Conservation (phyloP, 163 green algal species). For the Scenedesmus sp. region DNA sequence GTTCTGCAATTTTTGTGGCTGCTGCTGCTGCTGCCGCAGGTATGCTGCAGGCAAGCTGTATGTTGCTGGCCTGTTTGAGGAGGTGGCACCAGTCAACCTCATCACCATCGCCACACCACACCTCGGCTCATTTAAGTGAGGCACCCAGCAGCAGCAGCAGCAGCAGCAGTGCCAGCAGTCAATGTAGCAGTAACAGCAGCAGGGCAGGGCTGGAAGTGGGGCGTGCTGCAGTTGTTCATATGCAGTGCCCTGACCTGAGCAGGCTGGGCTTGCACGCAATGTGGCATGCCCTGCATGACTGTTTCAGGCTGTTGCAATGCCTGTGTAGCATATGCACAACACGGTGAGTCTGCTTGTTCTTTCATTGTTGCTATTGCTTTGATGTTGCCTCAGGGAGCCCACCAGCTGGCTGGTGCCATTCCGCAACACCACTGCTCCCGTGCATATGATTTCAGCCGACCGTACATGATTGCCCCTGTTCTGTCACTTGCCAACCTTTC, state of each 20-base stretch:
- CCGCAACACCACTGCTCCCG: constrained; percentile 54
- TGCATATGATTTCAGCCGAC: not conserved
- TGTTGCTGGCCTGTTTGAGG: constrained; percentile 23
- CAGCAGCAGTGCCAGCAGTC: not conserved
- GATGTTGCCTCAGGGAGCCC: not conserved
- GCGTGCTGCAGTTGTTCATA: too few relatives aligned
- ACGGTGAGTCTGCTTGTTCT: not conserved
- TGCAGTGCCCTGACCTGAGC: too few relatives aligned
- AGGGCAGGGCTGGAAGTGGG: not conserved
- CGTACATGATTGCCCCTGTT: too few relatives aligned
- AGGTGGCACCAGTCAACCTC: constrained; percentile 52
- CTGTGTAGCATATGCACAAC: not conserved
- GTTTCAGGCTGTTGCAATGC: too few relatives aligned
- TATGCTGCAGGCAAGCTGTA: constrained; percentile 54
- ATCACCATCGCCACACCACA: constrained; percentile 67
- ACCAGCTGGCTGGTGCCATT: constrained; percentile 9
- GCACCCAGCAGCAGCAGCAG: not conserved
- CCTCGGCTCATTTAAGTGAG: constrained; percentile 56
- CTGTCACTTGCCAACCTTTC: too few relatives aligned
- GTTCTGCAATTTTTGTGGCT: not conserved
- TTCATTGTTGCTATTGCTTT: not conserved
- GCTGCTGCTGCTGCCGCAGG: constrained; percentile 16
- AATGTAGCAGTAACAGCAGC: not conserved
- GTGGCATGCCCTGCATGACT: too few relatives aligned
- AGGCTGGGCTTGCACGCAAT: too few relatives aligned